Evolutionary conservation across 1,139 yeast genomes (phyloP).

Genomic region (Meyerozyma elateridarum): DNA sequence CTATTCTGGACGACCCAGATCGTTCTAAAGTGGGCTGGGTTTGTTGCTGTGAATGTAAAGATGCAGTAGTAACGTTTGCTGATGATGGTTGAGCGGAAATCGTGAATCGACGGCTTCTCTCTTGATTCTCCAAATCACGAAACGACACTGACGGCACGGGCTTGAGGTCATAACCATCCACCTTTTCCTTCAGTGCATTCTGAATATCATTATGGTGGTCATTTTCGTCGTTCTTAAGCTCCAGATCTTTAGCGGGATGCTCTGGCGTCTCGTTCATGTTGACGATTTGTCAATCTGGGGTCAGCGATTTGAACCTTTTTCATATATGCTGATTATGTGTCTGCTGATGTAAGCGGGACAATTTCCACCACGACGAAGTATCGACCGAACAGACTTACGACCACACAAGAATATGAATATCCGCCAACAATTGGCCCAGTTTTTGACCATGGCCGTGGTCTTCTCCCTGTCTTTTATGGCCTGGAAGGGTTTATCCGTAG

Average conservation of each 20-base stretch:
- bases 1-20: not conserved
- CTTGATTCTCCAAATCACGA: constrained; percentile 34
- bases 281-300: not conserved
- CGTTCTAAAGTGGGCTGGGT: not conserved
- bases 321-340: not conserved
- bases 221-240: too few species aligned
- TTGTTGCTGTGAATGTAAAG: constrained; percentile 7
- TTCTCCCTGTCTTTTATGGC: constrained; percentile 86
- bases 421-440: constrained; percentile 48
- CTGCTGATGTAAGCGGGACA: not conserved
- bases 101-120: constrained; percentile 40
- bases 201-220: too few species aligned
- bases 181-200: too few species aligned
- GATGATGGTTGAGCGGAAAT: constrained; percentile 41
- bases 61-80: constrained; percentile 14
- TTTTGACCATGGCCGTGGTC: constrained; percentile 69
- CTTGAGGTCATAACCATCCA: too few species aligned
- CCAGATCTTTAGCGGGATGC: too few species aligned
- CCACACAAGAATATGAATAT: too few species aligned
- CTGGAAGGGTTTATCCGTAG: constrained; percentile 79
- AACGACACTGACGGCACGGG: constrained; percentile 33
- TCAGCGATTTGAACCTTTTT: not conserved
- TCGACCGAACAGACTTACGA: not conserved
- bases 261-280: too few species aligned
- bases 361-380: not conserved